Percentiles rank a stretch among this genome's conserved stretches.
Evolutionary conservation across 75 land plant genomes (phyloP).

Genomic region (Picea glauca): DNA sequence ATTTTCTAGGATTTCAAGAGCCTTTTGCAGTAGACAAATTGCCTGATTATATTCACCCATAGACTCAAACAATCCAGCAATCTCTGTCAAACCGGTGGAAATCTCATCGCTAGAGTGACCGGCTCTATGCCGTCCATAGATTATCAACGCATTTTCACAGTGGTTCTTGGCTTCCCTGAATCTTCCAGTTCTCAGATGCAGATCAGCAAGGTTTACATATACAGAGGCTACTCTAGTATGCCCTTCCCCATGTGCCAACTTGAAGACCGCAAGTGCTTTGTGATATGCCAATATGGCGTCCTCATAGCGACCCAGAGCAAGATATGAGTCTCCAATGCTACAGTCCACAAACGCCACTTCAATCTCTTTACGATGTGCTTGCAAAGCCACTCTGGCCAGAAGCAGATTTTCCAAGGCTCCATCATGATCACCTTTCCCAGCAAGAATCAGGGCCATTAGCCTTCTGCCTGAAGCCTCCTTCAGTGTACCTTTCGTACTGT

Average conservation of each 20-base stretch:
- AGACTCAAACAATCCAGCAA: conserved; percentile 25
- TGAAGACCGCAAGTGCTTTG: conserved; percentile 35
- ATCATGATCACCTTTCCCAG: conserved; percentile 35
- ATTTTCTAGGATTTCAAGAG: conserved; percentile 21
- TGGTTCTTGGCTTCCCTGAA: conserved; percentile 25
- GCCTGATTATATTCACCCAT: conserved; percentile 37
- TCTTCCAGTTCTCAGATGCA: conserved; percentile 33
- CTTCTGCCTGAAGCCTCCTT: conserved; percentile 38
- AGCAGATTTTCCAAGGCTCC: conserved; percentile 32
- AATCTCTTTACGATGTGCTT: conserved; percentile 11
- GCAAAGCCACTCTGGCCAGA: conserved; percentile 27
- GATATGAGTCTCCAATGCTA: conserved; percentile 35
- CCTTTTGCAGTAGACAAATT: conserved; percentile 19
- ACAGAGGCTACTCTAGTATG: conserved; percentile 29
- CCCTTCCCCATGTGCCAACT: conserved; percentile 22
- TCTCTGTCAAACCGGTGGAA: conserved; percentile 27
- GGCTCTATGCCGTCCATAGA: conserved; percentile 24
- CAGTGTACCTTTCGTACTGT: conserved; percentile 25
- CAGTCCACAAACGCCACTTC: conserved; percentile 34
- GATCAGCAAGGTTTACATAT: conserved; percentile 36
- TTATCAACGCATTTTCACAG: conserved; percentile 30
- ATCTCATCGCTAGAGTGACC: conserved; percentile 24
- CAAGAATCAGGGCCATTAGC: conserved; percentile 36
- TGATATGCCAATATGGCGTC: conserved; percentile 33
- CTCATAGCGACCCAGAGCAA: conserved; percentile 29